Conservation (phyloP, 2,329 filamentous ascomycete species). For the Penicillium sp. region DNA sequence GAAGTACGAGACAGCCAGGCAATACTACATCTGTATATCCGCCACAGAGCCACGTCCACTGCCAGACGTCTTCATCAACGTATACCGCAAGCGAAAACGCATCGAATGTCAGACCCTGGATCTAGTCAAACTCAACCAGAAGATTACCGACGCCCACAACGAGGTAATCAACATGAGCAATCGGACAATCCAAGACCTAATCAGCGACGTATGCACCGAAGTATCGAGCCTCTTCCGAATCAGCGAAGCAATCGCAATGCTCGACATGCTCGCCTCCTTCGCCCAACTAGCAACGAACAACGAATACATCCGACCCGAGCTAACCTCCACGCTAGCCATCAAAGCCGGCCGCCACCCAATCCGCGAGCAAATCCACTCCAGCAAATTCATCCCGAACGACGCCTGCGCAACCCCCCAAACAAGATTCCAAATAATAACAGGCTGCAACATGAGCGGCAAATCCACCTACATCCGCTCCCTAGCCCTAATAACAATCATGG, state of each 20-base stretch:
- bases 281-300: constrained; percentile 66
- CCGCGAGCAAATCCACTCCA: constrained; percentile 65
- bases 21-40: constrained; percentile 72
- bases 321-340: constrained; percentile 66
- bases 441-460: constrained; percentile 98
- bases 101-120: constrained; percentile 85
- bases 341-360: constrained; percentile 75
- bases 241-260: constrained; percentile 77
- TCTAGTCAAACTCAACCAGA: constrained; percentile 73
- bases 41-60: constrained; percentile 60
- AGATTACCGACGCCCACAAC: constrained; percentile 74
- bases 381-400: constrained; percentile 80
- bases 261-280: constrained; percentile 82
- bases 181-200: constrained; percentile 65
- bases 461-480: constrained; percentile 89
- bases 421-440: constrained; percentile 89
- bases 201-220: constrained; percentile 66
- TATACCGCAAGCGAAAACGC: constrained; percentile 65
- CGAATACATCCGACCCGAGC: constrained; percentile 66
- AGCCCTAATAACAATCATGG: constrained; percentile 84
- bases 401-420: constrained; percentile 76
- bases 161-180: constrained; percentile 84
- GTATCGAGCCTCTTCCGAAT: constrained; percentile 74
- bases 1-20: constrained; percentile 71
- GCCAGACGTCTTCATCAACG: constrained; percentile 73